Evolutionary conservation across 2,329 filamentous ascomycete species (phyloP), one percentile per base, ranked within the genome.

Genomic region (Penicillium sp.): DNA sequence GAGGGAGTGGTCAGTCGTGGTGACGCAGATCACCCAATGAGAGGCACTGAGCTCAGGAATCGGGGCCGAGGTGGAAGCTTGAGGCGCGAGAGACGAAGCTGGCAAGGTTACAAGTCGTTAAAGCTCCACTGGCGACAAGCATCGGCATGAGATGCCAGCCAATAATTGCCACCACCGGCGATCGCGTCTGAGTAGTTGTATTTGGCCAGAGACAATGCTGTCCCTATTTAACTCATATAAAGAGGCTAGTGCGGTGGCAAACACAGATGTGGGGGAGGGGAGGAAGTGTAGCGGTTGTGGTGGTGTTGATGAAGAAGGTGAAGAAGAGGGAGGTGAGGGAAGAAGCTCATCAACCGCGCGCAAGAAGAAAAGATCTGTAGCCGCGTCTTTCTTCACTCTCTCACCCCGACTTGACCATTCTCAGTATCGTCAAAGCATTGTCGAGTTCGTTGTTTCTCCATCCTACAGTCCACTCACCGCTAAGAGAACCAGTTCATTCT

Each of bases 111-210:
- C 23, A 43, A 27, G 32, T 17, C 7, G 24, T 9, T 20, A 26
- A 9, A 39, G 48, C 26, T 29, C 46, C 46, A 53, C 46, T 32
- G 8, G 12, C 17, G 42, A 24, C n/a, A 24, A 18, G 10, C 36
- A 37, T 44, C 59, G 52, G 62, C 51, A 58, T 59, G 51, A 47
- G 46, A 61, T 58, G 20, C 64, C 63, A 48, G 47, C 64, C 63
- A 64, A 65, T 64, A 55, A 60, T 3, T 7, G 23, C 26, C 26
- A 13, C 17, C 10, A 12, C n/a, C 6, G 4, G n/a, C 20, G 46
- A 42, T 27, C 26, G 20, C 18, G 1, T 13, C 8, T 21, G 4
- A 39, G 17, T 13, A 3, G n/a, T 7, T 23, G 36, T 18, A 34
- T 34, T 34, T 34, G 32, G 4, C 7, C 17, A 34, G 8, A 12